Evolutionary conservation across 2,329 filamentous ascomycete species (phyloP).

Genomic region (Penicillium sp.): DNA sequence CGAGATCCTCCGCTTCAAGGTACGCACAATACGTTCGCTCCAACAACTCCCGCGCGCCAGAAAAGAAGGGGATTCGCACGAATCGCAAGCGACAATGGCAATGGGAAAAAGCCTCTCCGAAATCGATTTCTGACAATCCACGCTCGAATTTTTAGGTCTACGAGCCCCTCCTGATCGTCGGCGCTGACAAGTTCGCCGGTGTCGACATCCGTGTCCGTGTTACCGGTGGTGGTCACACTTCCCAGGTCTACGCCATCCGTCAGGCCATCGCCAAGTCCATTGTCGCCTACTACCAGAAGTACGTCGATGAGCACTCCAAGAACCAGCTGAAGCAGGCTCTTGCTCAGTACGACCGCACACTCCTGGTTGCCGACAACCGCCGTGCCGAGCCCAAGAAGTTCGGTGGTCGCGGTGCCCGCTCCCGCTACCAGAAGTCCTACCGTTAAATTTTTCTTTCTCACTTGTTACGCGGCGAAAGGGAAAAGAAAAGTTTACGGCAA

Average conservation of each 20-base stretch:
- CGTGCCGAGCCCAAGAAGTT: conserved; percentile 98
- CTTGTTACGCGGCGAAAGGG: conserved; percentile 43
- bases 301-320: conserved; percentile 99
- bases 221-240: conserved; percentile 92
- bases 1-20: conserved; percentile 96
- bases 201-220: conserved; percentile 98
- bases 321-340: conserved; percentile 97
- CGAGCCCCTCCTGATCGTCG: conserved; percentile 94
- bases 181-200: conserved; percentile 90
- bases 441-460: conserved; percentile 56
- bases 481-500: conserved; percentile 38
- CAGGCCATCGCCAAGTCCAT: conserved; percentile 98
- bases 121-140: conserved; percentile 9
- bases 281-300: conserved; percentile 99
- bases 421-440: conserved; percentile 99
- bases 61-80: background rate
- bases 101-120: background rate
- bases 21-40: conserved; percentile 34
- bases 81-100: conserved; percentile 7
- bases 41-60: conserved; percentile 7
- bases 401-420: conserved; percentile 73
- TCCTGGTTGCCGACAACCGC: conserved; percentile 98
- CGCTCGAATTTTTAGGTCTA: conserved; percentile 58
- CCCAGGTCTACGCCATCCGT: conserved; percentile 94
- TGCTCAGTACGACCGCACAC: conserved; percentile 89